These are phyloP conservation scores for Globisporangium emineosum DNA, from an alignment of 352 stramenopile genomes.

Conservation along the genomic window DNA sequence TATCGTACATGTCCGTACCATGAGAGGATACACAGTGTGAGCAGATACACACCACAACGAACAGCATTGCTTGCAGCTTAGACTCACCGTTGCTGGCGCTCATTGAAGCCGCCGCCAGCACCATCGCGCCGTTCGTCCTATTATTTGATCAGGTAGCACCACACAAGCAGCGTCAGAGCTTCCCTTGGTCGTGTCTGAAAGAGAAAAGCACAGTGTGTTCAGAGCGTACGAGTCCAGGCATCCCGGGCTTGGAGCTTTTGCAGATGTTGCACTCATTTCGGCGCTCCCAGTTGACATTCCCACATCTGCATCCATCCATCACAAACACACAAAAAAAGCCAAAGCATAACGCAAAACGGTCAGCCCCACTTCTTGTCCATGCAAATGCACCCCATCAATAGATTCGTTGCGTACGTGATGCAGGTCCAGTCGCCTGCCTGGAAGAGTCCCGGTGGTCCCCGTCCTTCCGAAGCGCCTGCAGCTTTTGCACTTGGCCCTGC, in stretches of 20 bases:
- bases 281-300: conserved; percentile 87
- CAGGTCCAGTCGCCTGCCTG: conserved; percentile 80
- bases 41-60: no score
- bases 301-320: conserved; percentile 51
- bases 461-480: conserved; percentile 31
- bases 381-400: neutral
- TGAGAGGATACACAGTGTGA: neutral
- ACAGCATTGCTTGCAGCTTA: neutral
- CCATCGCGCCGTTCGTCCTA: conserved; percentile 81
- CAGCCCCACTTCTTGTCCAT: neutral
- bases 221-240: conserved; percentile 47
- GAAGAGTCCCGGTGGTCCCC: conserved; percentile 73
- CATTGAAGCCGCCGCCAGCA: conserved; percentile 78
- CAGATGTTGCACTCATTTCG: conserved; percentile 86
- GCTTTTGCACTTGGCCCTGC: conserved; percentile 18
- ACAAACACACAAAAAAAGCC: neutral
- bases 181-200: neutral
- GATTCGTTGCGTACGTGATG: conserved; percentile 67
- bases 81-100: conserved; percentile 74
- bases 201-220: neutral
- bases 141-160: neutral
- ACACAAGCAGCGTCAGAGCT: neutral
- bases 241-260: conserved; percentile 74
- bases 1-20: conserved; percentile 16
- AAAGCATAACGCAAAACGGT: neutral